Conservation (phyloP, 1,284 basidiomycete genomes). For the Mycena citricolor region DNA sequence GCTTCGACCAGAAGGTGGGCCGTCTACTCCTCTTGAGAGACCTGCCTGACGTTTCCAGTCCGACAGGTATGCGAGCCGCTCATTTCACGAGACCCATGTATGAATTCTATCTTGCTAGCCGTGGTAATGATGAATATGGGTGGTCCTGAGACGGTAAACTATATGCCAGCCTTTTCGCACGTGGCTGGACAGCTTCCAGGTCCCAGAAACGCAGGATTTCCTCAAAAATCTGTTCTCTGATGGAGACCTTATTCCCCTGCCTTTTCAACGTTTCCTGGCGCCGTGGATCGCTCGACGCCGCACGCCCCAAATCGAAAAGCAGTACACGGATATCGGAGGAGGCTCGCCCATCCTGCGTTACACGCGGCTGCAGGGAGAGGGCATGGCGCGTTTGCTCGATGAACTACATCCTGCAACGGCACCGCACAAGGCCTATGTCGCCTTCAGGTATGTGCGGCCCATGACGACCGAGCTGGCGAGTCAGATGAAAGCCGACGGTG, state of each 20-base stretch:
- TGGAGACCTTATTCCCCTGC: constrained; percentile 93
- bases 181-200: constrained; percentile 42
- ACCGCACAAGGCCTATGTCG: constrained; percentile 95
- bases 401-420: constrained; percentile 91
- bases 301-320: constrained; percentile 93
- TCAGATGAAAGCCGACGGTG: constrained; percentile 89
- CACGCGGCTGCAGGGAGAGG: constrained; percentile 86
- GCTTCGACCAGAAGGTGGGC: constrained; percentile 37
- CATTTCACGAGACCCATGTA: constrained; percentile 2
- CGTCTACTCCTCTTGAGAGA: constrained; percentile 13
- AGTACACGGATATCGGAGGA: constrained; percentile 94
- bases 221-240: constrained; percentile 94
- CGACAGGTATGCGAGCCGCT: constrained; percentile 51
- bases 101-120: constrained; percentile 44
- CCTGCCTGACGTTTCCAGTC: constrained; percentile 37
- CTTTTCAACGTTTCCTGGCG: constrained; percentile 86
- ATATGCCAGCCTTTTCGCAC: constrained; percentile 11
- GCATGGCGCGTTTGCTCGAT: constrained; percentile 90
- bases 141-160: constrained; percentile 81
- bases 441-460: constrained; percentile 91
- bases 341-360: constrained; percentile 97
- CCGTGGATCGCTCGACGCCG: constrained; percentile 88
- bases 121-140: constrained; percentile 99
- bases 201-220: constrained; percentile 86
- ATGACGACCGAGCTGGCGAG: constrained; percentile 82